Evolutionary conservation across 1,284 basidiomycete genomes (phyloP).

Genomic region (Ustilago lituana): DNA sequence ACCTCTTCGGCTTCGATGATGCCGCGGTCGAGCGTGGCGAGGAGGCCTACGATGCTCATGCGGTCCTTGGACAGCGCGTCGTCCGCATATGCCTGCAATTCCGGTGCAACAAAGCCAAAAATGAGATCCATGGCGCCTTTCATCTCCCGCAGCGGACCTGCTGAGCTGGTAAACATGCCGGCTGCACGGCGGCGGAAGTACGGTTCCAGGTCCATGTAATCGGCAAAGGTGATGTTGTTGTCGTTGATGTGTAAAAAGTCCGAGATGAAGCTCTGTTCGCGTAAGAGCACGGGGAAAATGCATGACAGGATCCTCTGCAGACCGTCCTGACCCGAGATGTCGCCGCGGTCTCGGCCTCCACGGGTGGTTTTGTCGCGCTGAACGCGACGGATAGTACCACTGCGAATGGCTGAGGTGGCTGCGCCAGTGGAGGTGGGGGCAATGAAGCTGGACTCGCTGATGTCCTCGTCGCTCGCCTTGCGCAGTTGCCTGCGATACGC

Average conservation of each 20-base stretch:
- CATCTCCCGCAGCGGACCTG: slow-evolving; percentile 57
- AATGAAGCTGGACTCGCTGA: slow-evolving; percentile 40
- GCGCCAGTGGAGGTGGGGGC: slow-evolving; percentile 10
- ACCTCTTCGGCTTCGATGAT: slow-evolving; percentile 80
- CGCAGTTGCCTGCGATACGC: slow-evolving; percentile 45
- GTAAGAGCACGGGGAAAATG: slow-evolving; percentile 79
- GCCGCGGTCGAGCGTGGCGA: slow-evolving; percentile 82
- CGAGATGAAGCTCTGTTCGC: slow-evolving; percentile 87
- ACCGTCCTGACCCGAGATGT: slow-evolving; percentile 71
- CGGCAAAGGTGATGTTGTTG: slow-evolving; percentile 85
- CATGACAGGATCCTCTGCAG: slow-evolving; percentile 80
- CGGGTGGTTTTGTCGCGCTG: slow-evolving; percentile 30
- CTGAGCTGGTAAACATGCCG: slow-evolving; percentile 43
- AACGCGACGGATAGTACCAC: slow-evolving; percentile 47
- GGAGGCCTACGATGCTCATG: slow-evolving; percentile 84
- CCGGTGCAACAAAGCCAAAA: slow-evolving; percentile 87
- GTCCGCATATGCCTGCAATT: slow-evolving; percentile 87
- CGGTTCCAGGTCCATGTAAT: slow-evolving; percentile 91
- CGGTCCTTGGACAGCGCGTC: slow-evolving; percentile 78
- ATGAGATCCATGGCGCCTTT: slow-evolving; percentile 84
- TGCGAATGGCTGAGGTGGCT: slow-evolving; percentile 34
- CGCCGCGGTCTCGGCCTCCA: slow-evolving; percentile 15
- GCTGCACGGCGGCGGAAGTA: slow-evolving; percentile 92
- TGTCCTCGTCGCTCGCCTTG: slow-evolving; percentile 54
- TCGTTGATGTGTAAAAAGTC: slow-evolving; percentile 90